Conservation (phyloP, 768 basidiomycete genomes). For the Strobilomyces confusus region DNA sequence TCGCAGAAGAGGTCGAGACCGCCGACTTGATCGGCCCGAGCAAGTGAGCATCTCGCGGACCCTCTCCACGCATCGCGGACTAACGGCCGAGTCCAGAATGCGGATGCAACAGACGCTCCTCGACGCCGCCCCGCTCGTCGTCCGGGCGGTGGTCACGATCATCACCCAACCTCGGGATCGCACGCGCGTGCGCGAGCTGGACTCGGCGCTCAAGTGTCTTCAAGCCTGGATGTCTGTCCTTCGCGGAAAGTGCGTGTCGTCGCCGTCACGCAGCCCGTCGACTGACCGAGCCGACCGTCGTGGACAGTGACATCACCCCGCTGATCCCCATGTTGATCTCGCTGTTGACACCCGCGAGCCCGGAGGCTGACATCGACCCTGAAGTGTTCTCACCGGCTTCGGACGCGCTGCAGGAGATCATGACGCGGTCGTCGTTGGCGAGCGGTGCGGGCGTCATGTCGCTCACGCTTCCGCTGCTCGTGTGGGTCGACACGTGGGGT, state of each 20-base stretch:
- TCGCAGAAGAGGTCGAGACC: constrained; percentile 74
- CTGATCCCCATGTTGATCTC: constrained; percentile 64
- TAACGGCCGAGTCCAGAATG: constrained; percentile 38
- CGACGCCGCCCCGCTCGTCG: constrained; percentile 67
- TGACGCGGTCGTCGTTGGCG: constrained; percentile 68
- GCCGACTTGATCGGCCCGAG: constrained; percentile 71
- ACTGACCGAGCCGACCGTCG: neutral
- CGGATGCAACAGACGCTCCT: constrained; percentile 63
- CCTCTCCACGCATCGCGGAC: neutral
- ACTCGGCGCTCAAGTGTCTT: constrained; percentile 72
- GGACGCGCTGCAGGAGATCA: constrained; percentile 72
- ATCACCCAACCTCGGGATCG: constrained; percentile 41
- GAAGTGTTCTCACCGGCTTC: constrained; percentile 59
- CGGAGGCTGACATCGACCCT: constrained; percentile 39
- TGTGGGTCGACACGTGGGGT: constrained; percentile 66
- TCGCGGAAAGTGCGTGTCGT: constrained; percentile 53
- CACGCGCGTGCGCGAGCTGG: constrained; percentile 41
- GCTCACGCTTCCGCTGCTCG: constrained; percentile 81
- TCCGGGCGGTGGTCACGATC: constrained; percentile 59
- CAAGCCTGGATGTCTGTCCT: constrained; percentile 79
- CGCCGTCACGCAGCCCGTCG: neutral
- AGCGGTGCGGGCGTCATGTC: constrained; percentile 65
- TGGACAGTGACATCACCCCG: constrained; percentile 61
- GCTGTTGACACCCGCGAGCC: constrained; percentile 32
- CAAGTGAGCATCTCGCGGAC: constrained; percentile 49